Evolutionary conservation across 2,329 filamentous ascomycete genomes (phyloP), one percentile per base, ranked within the genome.

Genomic region (Penicillium sp.): DNA sequence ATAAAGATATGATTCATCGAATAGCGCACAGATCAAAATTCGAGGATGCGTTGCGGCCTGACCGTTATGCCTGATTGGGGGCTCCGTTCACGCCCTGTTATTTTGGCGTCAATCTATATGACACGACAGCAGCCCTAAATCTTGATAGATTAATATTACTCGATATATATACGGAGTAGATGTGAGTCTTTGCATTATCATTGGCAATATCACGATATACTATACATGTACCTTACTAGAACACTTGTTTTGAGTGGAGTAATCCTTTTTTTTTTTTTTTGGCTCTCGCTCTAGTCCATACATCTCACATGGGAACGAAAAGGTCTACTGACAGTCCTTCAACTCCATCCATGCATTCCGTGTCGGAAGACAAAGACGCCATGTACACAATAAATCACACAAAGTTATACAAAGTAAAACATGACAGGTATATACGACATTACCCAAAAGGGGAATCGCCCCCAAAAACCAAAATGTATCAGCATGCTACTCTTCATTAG

Each of bases 331-430:
- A 24, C 42, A 56, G 47, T 50, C 55, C 55, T 42, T 34, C 50
- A 72, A 72, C 68, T 65, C 70, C 69, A 60, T 59, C 67, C 66
- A 72, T 72, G 70, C 70, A 69, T 69, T 66, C 66, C 64, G 57
- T 61, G 62, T 49, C 42, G 45, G 51, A 59, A 14, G 50, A 61
- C 47, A 66, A 60, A 67, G 67, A 69, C 68, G 67, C 69, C 69
- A 65, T 65, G 60, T 69, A 66, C 63, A 62, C 56, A 65, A 47
- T 64, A 64, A 60, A 55, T 48, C 54, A 59, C 43, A 47, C 42
- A 34, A 53, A 63, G 53, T 55, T 61, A 61, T 58, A 63, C 59
- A 64, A 50, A 18, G 22, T 46, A 34, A 46, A 35, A 46, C 31
- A 60, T 14, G 49, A 58, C 51, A 58, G 42, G 59, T 64, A 59